A percentile compares a stretch with the other conserved stretches of the same genome.
Evolutionary conservation across 768 basidiomycete species (phyloP).

Genomic region (Hygrocybe punicea): DNA sequence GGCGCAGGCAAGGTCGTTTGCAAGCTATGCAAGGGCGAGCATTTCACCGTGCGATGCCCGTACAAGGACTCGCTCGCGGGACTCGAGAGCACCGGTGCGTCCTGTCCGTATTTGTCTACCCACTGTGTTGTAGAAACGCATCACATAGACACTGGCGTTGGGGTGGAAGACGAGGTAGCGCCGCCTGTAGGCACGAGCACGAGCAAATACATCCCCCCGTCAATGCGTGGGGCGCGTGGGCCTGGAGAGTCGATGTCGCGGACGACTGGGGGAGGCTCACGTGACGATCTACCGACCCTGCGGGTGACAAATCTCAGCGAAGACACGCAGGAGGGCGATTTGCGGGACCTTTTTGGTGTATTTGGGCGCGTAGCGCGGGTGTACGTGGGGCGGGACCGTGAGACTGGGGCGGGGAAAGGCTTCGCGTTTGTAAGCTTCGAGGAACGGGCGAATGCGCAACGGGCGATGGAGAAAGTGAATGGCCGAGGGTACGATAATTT

Average conservation of each 20-base stretch:
- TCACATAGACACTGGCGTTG: slow-evolving; percentile 31
- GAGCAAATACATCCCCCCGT: slow-evolving; percentile 89
- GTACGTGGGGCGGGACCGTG: slow-evolving; percentile 91
- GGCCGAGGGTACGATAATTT: slow-evolving; percentile 92
- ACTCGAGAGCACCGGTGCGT: slow-evolving; percentile 58
- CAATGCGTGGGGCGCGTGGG: slow-evolving; percentile 72
- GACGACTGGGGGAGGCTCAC: slow-evolving; percentile 48
- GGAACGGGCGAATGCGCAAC: slow-evolving; percentile 70
- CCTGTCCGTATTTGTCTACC: neutral
- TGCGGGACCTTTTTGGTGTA: slow-evolving; percentile 82
- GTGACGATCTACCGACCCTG: slow-evolving; percentile 93
- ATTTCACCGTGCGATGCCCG: slow-evolving; percentile 98
- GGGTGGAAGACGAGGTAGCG: slow-evolving; percentile 40
- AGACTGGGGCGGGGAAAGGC: slow-evolving; percentile 92
- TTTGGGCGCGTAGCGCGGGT: slow-evolving; percentile 88
- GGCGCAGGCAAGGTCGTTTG: slow-evolving; percentile 89
- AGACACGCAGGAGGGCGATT: slow-evolving; percentile 91
- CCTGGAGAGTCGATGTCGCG: slow-evolving; percentile 74
- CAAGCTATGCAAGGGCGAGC: slow-evolving; percentile 92
- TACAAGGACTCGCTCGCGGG: slow-evolving; percentile 91
- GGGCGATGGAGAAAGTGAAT: slow-evolving; percentile 87
- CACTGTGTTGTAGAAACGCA: neutral
- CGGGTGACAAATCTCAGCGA: slow-evolving; percentile 96
- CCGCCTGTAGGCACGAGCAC: slow-evolving; percentile 14
- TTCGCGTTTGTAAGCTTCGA: slow-evolving; percentile 98